Evolutionary conservation across 2,329 filamentous ascomycete genomes (phyloP).

Genomic region (Colletotrichum echinochloae): DNA sequence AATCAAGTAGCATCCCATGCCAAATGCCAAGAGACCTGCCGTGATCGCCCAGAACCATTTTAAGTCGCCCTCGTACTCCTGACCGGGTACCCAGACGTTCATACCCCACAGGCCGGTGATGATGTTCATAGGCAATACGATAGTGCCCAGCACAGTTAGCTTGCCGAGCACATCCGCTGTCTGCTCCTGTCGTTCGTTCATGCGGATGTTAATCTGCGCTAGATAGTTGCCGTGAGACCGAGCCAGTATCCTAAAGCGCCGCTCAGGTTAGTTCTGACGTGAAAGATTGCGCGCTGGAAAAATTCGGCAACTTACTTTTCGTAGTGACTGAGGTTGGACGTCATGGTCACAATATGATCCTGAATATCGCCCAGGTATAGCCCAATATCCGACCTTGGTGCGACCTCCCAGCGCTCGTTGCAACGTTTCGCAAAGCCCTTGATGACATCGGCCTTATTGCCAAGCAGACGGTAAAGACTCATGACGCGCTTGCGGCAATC

Average conservation of each 20-base stretch:
- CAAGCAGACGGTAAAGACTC: conserved; percentile 90
- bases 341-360: conserved; percentile 99
- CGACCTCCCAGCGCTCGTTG: conserved; percentile 98
- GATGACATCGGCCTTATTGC: conserved; percentile 98
- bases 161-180: conserved; percentile 96
- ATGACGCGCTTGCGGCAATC: conserved; percentile 98
- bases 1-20: conserved; percentile 80
- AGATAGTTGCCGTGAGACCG: conserved; percentile 96
- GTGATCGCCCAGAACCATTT: conserved; percentile 83
- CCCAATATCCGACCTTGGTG: conserved; percentile 95
- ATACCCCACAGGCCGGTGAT: conserved; percentile 99
- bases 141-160: conserved; percentile 94
- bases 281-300: too few species aligned
- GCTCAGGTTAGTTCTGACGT: conserved; percentile 18
- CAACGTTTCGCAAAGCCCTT: conserved; percentile 98
- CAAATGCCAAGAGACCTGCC: conserved; percentile 81
- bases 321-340: conserved; percentile 93
- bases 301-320: conserved; percentile 77
- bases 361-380: conserved; percentile 98
- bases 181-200: conserved; percentile 97
- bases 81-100: conserved; percentile 97
- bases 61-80: conserved; percentile 81
- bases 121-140: conserved; percentile 98
- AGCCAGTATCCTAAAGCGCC: conserved; percentile 76
- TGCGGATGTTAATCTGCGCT: conserved; percentile 98